Evolutionary conservation across 2,329 filamentous ascomycete genomes (phyloP).

Genomic region (Alternaria longipes): DNA sequence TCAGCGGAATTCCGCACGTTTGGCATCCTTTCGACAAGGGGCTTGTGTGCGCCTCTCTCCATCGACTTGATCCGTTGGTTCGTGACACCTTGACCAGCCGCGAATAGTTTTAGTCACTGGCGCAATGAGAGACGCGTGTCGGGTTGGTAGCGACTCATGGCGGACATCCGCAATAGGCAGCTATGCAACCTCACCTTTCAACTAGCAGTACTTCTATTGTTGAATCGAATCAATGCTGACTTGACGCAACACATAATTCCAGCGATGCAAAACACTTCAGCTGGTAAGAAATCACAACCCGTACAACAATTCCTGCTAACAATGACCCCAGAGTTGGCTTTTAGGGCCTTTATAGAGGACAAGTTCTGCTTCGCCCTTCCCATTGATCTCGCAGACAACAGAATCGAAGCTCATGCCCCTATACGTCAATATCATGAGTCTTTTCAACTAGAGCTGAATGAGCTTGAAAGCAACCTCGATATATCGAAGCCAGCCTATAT

Average conservation of each 20-base stretch:
- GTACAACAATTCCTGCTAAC: neutral
- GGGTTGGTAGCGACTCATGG: neutral
- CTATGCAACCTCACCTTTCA: neutral
- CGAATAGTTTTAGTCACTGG: neutral
- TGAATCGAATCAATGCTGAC: neutral
- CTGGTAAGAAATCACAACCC: neutral
- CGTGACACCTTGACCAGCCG: neutral
- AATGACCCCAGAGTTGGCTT: neutral
- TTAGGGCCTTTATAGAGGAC: neutral
- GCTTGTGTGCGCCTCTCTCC: neutral
- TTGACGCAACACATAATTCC: neutral
- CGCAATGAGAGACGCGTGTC: neutral
- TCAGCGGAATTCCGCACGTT: neutral
- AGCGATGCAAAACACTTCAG: neutral
- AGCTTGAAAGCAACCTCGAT: constrained; percentile 27
- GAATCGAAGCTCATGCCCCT: neutral
- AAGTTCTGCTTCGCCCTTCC: neutral
- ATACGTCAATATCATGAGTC: neutral
- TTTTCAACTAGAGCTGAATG: constrained; percentile 27
- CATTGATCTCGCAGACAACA: neutral
- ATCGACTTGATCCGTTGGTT: neutral
- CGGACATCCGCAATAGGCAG: neutral
- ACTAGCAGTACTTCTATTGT: neutral
- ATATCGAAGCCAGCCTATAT: constrained; percentile 30
- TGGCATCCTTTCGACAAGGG: neutral